Evolutionary conservation across 2,329 filamentous ascomycete species (phyloP).

Genomic region (Calonectria multiphialidica): DNA sequence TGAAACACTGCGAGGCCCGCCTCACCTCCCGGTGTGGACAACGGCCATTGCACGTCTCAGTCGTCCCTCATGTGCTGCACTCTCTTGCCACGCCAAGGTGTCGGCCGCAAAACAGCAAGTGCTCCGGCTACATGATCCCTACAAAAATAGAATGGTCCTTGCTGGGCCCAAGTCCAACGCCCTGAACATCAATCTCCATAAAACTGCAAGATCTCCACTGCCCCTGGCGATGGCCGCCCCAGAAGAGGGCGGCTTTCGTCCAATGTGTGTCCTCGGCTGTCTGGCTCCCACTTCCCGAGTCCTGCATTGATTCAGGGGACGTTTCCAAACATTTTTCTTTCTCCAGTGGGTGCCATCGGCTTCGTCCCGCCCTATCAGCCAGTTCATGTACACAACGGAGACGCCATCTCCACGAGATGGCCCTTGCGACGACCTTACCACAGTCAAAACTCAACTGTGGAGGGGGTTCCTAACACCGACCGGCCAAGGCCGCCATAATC

Average conservation of each 20-base stretch:
- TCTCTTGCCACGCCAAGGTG: conserved; percentile 20
- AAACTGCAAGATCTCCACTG: conserved; percentile 21
- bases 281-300: conserved; percentile 23
- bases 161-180: conserved; percentile 5
- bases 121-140: conserved; percentile 10
- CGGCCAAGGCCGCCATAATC: conserved; percentile 10
- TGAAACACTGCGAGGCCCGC: conserved; percentile 17
- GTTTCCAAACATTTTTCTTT: conserved; percentile 19
- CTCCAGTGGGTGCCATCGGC: conserved; percentile 11
- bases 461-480: not conserved
- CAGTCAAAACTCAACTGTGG: not conserved
- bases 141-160: conserved; percentile 23
- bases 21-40: conserved; percentile 1
- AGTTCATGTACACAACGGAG: conserved; percentile 5
- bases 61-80: conserved; percentile 10
- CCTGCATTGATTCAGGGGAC: conserved; percentile 22
- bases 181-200: conserved; percentile 25
- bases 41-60: conserved; percentile 15
- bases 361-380: conserved; percentile 3
- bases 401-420: not conserved
- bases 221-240: conserved; percentile 14
- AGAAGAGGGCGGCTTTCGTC: conserved; percentile 13
- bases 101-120: conserved; percentile 2
- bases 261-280: conserved; percentile 8
- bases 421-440: not conserved